Conservation (phyloP, 2,329 filamentous ascomycete species). For the Chaetomiaceae sp. region DNA sequence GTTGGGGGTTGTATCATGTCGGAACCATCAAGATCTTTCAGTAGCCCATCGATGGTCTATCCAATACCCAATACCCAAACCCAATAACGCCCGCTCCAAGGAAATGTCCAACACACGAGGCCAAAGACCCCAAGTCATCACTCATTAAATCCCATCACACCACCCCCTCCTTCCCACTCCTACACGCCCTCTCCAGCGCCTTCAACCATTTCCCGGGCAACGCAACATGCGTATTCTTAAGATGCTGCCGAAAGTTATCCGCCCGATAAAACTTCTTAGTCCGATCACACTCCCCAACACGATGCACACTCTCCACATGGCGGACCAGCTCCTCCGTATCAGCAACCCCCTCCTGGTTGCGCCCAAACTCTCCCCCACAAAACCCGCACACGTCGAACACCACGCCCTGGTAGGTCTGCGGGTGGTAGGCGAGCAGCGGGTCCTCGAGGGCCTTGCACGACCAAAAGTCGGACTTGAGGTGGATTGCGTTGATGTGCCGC, state of each 20-base stretch:
- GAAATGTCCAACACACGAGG: neutral
- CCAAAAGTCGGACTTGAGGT: slow-evolving; percentile 26
- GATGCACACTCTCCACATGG: slow-evolving; percentile 22
- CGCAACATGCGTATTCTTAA: slow-evolving; percentile 25
- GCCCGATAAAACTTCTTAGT: slow-evolving; percentile 26
- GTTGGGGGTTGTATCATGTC: neutral
- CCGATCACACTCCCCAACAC: slow-evolving; percentile 22
- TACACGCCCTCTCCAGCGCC: slow-evolving; percentile 21
- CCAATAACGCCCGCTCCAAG: neutral
- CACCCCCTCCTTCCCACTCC: slow-evolving; percentile 5
- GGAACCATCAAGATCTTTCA: neutral
- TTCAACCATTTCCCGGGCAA: slow-evolving; percentile 25
- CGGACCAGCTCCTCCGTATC: slow-evolving; percentile 15
- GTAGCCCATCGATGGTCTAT: neutral
- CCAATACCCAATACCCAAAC: neutral
- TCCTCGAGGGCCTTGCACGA: slow-evolving; percentile 22
- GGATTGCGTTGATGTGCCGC: slow-evolving; percentile 26
- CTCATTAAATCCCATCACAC: neutral
- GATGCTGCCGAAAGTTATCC: slow-evolving; percentile 26
- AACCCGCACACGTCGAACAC: slow-evolving; percentile 24
- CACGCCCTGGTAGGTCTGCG: slow-evolving; percentile 12
- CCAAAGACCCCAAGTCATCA: neutral
- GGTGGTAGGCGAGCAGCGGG: slow-evolving; percentile 18
- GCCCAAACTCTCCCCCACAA: slow-evolving; percentile 22
- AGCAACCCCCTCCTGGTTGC: neutral